Evolutionary conservation across 495 filamentous ascomycete species (phyloP).

Genomic region (Neurospora hispaniola): DNA sequence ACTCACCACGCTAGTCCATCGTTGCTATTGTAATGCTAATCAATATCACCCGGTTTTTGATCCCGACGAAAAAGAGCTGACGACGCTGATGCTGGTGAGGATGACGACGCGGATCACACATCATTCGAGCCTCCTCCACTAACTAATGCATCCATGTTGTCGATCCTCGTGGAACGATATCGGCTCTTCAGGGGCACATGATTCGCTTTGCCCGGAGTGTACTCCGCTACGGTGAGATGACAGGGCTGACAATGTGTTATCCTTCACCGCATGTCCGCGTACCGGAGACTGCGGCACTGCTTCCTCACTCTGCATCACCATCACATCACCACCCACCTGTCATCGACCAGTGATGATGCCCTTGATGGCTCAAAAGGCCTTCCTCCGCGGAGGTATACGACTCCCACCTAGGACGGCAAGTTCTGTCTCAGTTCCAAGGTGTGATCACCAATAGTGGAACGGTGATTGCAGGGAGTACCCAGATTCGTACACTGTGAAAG

Average conservation of each 20-base stretch:
- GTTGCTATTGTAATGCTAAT: background rate
- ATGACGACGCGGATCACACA: background rate
- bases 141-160: background rate
- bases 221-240: background rate
- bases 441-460: background rate
- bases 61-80: background rate
- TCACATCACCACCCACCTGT: background rate
- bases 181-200: background rate
- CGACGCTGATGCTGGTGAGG: background rate
- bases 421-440: background rate
- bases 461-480: background rate
- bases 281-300: background rate
- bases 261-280: background rate
- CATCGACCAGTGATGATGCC: background rate
- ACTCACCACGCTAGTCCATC: background rate
- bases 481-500: background rate
- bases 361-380: background rate
- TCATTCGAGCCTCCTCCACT: background rate
- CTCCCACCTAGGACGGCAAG: background rate
- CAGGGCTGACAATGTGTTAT: background rate
- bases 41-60: background rate
- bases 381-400: background rate
- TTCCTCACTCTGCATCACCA: background rate
- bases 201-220: background rate
- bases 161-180: background rate